Evolutionary conservation across 2,329 filamentous ascomycete species (phyloP), one percentile per base, ranked within the genome.

Genomic region (Trichoderma citrinoviride): DNA sequence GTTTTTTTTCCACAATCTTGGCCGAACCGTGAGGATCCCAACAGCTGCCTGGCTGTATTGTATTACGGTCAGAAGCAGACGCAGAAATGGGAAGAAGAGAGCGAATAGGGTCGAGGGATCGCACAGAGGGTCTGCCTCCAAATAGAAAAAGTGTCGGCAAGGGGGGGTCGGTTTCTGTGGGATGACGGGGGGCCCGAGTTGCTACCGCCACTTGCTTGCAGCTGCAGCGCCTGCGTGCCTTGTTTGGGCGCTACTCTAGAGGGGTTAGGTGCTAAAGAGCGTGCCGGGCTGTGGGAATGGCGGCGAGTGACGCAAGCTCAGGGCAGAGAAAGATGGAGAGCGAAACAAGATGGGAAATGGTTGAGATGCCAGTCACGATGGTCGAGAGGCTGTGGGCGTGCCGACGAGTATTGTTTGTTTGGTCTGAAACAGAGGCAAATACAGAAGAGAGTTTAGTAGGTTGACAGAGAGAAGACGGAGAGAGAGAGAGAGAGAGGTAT

Each of bases 151-250:
- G 54, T 12, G 46, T 60, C 17, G 27, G 53, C 43, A 41, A 52
- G 61, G 61, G 63, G 52, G 27, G 44, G 40, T 44, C 21, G 41
- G n/a, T 54, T 64, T 50, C 25, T 53, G 33, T 50, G 47, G 63
- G 46, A 61, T 61, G 55, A 61, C 55, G 33, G 53, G n/a, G 56
- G 63, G 55, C 55, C n/a, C 53, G 27, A 47, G 33, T 44, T 61
- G 56, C 64, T 62, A 56, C 64, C 64, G 64, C 64, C 64, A 65
- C 64, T 65, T 65, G 56, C 50, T 54, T 41, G 61, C 61, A 50
- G 61, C 53, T 50, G 61, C 61, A 64, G 33, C 46, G 19, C 53
- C 60, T 54, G 25, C 33, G 49, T 47, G 61, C 53, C 61, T 37
- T 49, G 52, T 40, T 33, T 44, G 43, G 58, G 58, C 58, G 58